Evolutionary conservation across 148 eudicot genomes (phyloP).

Genomic region (Gaultheria prostrata): DNA sequence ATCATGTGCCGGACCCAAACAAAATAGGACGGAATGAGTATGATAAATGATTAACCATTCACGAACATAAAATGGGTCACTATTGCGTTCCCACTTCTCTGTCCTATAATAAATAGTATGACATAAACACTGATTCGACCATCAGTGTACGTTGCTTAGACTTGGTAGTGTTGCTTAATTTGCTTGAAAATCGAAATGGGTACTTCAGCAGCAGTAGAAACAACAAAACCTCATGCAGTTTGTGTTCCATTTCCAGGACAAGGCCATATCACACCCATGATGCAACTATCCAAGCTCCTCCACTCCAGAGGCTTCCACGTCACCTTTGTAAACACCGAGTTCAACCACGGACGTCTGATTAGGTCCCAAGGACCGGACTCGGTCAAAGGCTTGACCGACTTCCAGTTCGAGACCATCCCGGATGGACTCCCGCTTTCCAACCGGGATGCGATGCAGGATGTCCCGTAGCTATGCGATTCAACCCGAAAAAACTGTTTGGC

Average conservation of each 20-base stretch:
- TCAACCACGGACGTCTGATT: not conserved
- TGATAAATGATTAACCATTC: no score
- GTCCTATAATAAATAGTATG: no score
- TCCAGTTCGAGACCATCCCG: slow-evolving; percentile 3
- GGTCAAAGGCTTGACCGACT: not conserved
- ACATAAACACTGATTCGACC: no score
- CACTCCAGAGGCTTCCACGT: slow-evolving; percentile 5
- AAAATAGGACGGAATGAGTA: no score
- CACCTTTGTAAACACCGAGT: slow-evolving; percentile 1
- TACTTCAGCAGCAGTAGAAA: no score
- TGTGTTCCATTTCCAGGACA: not conserved
- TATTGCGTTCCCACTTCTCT: no score
- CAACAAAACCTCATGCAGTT: not conserved
- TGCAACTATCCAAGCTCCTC: slow-evolving; percentile 7
- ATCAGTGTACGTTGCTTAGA: no score
- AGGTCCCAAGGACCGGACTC: not conserved
- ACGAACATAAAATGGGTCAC: no score
- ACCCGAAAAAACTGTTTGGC: not conserved
- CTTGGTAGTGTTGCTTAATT: no score
- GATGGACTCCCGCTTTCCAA: not conserved
- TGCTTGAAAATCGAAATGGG: no score
- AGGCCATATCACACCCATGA: not conserved
- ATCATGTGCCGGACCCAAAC: no score
- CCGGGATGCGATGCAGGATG: not conserved
- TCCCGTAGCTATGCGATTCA: not conserved